phyloP scores from a whole-genome alignment of 2,329 filamentous ascomycete species.

The Canariomyces notabilis region DNA sequence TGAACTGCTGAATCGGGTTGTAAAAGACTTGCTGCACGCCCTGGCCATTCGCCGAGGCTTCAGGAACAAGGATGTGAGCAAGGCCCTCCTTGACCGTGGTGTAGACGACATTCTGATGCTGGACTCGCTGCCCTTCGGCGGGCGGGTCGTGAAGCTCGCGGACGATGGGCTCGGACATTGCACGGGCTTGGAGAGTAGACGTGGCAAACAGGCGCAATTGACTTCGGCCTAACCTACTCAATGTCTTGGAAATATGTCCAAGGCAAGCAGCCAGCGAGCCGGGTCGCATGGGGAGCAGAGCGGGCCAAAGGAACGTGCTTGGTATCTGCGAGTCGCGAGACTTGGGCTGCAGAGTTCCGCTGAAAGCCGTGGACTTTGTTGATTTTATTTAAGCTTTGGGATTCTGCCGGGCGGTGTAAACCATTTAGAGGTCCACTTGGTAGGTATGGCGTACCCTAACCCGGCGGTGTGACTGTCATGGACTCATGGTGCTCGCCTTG shows the following conservation, averaged over 20 bases:
- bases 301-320: too few relatives aligned
- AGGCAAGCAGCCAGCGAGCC: constrained; percentile 7
- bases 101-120: constrained; percentile 45
- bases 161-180: constrained; percentile 23
- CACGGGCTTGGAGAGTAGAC: constrained; percentile 1
- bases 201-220: background rate
- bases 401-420: constrained; percentile 21
- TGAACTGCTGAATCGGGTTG: constrained; percentile 98
- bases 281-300: constrained; percentile 12
- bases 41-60: constrained; percentile 44
- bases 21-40: constrained; percentile 84
- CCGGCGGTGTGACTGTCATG: too few relatives aligned
- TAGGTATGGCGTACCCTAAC: too few relatives aligned
- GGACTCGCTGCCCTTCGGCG: constrained; percentile 31
- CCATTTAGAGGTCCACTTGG: too few relatives aligned
- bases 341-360: background rate
- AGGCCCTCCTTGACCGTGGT: constrained; percentile 51
- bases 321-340: background rate
- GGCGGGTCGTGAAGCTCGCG: constrained; percentile 24
- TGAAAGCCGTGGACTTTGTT: background rate
- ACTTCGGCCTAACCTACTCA: constrained; percentile 1
- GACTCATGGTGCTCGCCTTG: too few relatives aligned
- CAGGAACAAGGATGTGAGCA: constrained; percentile 52
- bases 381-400: constrained; percentile 2
- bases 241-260: constrained; percentile 10